Evolutionary conservation across 768 basidiomycete genomes (phyloP), one percentile per base, ranked within the genome.

Genomic region (Dentipellis fragilis): DNA sequence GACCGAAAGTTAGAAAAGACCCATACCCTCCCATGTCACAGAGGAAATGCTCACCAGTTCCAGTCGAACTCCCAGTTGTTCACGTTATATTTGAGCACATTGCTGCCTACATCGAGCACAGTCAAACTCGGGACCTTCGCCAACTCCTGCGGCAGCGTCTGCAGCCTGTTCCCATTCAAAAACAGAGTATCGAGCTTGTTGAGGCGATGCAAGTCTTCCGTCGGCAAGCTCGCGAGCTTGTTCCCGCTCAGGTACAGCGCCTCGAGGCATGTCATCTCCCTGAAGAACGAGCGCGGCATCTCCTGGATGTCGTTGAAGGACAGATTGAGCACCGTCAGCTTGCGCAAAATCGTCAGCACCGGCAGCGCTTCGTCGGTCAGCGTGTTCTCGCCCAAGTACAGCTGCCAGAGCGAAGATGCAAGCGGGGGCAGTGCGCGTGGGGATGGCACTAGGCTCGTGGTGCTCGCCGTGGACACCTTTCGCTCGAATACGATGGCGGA

Each of bases 11-110:
- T 40, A 54, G 52, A 55, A 42, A 6, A 55, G 23, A 22, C 10
- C 57, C 6, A 4, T 2, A 36, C 10, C 8, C 19, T 53, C 39
- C n/a, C 35, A 23, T 38, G 58, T 51, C 9, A 23, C 19, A 1
- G 36, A 12, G 52, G 10, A 14, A 49, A 48, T 37, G 72, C 81
- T 50, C 60, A 95, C 95, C 96, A 97, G 67, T 99, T 98, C 94
- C 94, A 98, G 71, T 99, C 96, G 68, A 93, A 98, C 67, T 95
- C 91, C 87, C 87, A 93, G 65, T 99, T 99, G 62, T 91, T 89
- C 62, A 96, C 93, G 67, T 98, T 99, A 71, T 98, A 98, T 78
- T 89, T 91, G 69, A 99, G 74, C 53, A 83, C 69, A 67, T 99
- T 99, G 67, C 87, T 93, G 7, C 96, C 94, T 4, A 89, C 94